Conservation (phyloP, 2,329 filamentous ascomycete species). For the Talaromyces sp. region DNA sequence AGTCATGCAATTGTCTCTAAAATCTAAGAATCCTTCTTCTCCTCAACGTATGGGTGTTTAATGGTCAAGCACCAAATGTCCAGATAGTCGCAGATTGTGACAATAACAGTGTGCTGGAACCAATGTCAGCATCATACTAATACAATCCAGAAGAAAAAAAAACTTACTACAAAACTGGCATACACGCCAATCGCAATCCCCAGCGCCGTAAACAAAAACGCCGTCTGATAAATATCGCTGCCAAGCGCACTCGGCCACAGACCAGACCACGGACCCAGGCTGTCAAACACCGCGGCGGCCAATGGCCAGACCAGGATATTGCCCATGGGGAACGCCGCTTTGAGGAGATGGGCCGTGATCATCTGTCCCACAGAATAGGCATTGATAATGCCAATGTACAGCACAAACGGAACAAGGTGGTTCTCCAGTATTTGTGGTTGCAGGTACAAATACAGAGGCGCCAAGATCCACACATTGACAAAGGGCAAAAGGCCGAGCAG, state of each 20-base stretch:
- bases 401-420: slow-evolving; percentile 81
- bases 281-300: slow-evolving; percentile 72
- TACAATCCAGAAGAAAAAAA: neutral
- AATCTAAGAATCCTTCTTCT: slow-evolving; percentile 11
- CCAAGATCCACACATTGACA: slow-evolving; percentile 68
- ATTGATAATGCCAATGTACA: slow-evolving; percentile 86
- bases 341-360: slow-evolving; percentile 88
- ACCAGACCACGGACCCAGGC: slow-evolving; percentile 63
- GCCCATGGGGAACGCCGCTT: slow-evolving; percentile 80
- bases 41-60: slow-evolving; percentile 65
- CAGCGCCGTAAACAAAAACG: slow-evolving; percentile 83
- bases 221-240: slow-evolving; percentile 76
- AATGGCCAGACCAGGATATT: slow-evolving; percentile 80
- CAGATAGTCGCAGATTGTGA: slow-evolving; percentile 94
- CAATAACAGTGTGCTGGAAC: slow-evolving; percentile 76
- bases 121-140: slow-evolving; percentile 6
- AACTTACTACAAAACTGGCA: slow-evolving; percentile 76
- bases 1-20: neutral
- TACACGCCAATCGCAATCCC: slow-evolving; percentile 86
- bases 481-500: slow-evolving; percentile 81
- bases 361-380: slow-evolving; percentile 94
- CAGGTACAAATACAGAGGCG: slow-evolving; percentile 73
- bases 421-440: slow-evolving; percentile 76
- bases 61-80: slow-evolving; percentile 99
- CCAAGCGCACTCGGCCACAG: slow-evolving; percentile 71